Evolutionary conservation across 2,329 filamentous ascomycete genomes (phyloP).

Genomic region (Capronia epimyces): DNA sequence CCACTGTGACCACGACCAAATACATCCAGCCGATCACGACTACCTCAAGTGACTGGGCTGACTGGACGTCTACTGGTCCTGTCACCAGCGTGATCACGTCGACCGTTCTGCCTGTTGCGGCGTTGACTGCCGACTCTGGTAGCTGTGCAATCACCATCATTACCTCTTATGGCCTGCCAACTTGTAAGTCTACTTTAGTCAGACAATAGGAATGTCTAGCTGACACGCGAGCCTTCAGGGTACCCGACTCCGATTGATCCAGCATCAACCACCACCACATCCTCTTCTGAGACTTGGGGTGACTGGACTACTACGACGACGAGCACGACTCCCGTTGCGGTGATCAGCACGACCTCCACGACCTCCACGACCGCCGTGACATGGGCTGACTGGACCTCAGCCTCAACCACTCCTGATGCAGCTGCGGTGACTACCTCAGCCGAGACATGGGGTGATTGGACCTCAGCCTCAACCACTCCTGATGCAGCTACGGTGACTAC

Average conservation of each 20-base stretch:
- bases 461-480: neutral
- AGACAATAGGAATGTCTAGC: neutral
- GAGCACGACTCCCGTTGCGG: constrained; percentile 48
- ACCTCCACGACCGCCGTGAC: constrained; percentile 33
- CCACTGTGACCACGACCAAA: constrained; percentile 62
- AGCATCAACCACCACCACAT: neutral
- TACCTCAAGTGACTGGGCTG: constrained; percentile 37
- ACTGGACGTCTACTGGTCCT: constrained; percentile 27
- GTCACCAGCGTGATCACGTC: constrained; percentile 14
- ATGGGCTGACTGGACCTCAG: constrained; percentile 29
- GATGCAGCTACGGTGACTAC: neutral
- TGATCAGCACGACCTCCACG: constrained; percentile 33
- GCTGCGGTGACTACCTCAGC: constrained; percentile 5
- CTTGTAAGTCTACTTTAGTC: constrained; percentile 22
- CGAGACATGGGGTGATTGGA: constrained; percentile 18
- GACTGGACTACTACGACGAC: constrained; percentile 57
- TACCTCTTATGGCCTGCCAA: constrained; percentile 26
- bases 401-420: constrained; percentile 17
- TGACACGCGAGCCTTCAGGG: neutral
- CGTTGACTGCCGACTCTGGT: constrained; percentile 4
- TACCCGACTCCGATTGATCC: constrained; percentile 48
- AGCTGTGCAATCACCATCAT: constrained; percentile 21
- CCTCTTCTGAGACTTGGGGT: constrained; percentile 45
- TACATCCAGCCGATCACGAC: constrained; percentile 68
- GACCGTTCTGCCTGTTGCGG: constrained; percentile 12